phyloP scores from a whole-genome alignment of 2,329 filamentous ascomycete genomes.

The Microcyclospora pomicola region DNA sequence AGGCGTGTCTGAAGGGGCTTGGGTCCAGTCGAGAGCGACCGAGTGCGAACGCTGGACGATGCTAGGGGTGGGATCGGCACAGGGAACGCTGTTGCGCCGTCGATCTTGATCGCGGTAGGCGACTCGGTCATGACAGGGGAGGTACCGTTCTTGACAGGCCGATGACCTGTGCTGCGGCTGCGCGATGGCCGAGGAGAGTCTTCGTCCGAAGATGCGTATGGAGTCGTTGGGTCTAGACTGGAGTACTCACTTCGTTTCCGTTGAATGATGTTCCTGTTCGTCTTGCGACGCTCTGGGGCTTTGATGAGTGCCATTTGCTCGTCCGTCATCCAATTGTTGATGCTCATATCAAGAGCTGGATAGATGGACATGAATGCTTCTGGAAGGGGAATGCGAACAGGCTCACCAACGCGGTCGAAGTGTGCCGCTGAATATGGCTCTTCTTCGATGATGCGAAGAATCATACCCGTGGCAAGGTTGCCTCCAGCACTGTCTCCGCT shows the following conservation, averaged over 20 bases:
- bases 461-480: slow-evolving; percentile 65
- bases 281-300: slow-evolving; percentile 62
- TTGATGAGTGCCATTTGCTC: slow-evolving; percentile 93
- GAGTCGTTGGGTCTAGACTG: slow-evolving; percentile 64
- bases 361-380: slow-evolving; percentile 78
- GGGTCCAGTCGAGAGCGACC: slow-evolving; percentile 22
- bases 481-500: slow-evolving; percentile 73
- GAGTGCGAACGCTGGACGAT: not conserved
- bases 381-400: slow-evolving; percentile 49
- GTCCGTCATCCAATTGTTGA: slow-evolving; percentile 97
- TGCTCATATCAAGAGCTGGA: slow-evolving; percentile 88
- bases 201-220: slow-evolving; percentile 61
- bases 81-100: no score
- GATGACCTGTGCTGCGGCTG: slow-evolving; percentile 2
- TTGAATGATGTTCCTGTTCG: slow-evolving; percentile 63
- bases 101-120: not conserved
- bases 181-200: not conserved
- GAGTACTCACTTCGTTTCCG: slow-evolving; percentile 84
- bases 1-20: slow-evolving; percentile 62
- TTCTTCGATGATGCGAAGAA: slow-evolving; percentile 76
- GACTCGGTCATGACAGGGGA: not conserved
- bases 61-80: not conserved
- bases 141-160: not conserved
- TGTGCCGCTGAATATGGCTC: slow-evolving; percentile 26
- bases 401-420: slow-evolving; percentile 23